A percentile compares a stretch with the other conserved stretches of the same genome.
phyloP scores from a whole-genome alignment of 305 asterid genomes.

The Nicotiana rustica region DNA sequence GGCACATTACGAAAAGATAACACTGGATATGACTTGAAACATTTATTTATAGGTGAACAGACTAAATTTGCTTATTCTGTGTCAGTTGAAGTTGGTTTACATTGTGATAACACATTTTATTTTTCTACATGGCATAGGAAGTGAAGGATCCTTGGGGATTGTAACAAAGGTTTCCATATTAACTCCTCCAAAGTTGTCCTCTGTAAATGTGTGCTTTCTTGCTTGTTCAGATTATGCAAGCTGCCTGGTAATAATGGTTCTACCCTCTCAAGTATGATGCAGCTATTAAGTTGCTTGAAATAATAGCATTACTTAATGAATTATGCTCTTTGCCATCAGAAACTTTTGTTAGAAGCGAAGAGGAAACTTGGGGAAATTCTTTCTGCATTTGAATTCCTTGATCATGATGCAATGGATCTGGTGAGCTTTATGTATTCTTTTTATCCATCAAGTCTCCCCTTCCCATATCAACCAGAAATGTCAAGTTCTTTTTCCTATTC shows the following conservation, averaged over 20 bases:
- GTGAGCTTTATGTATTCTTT: constrained; percentile 52
- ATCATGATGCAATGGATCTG: constrained; percentile 86
- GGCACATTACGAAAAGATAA: constrained; percentile 95
- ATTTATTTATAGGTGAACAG: constrained; percentile 87
- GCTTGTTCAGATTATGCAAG: constrained; percentile 88
- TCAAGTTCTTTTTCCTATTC: constrained; percentile 21
- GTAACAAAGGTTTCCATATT: constrained; percentile 94
- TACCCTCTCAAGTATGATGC: constrained; percentile 23
- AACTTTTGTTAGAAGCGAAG: constrained; percentile 82
- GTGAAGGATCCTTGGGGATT: constrained; percentile 98
- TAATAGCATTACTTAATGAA: not conserved
- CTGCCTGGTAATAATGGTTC: constrained; percentile 79
- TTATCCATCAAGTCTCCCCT: constrained; percentile 21
- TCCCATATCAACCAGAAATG: not conserved
- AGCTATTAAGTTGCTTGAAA: constrained; percentile 14
- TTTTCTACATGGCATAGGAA: constrained; percentile 60
- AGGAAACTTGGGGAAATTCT: constrained; percentile 95
- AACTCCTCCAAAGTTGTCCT: constrained; percentile 90
- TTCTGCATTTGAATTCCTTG: constrained; percentile 96
- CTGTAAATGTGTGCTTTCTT: constrained; percentile 91
- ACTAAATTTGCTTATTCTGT: constrained; percentile 37
- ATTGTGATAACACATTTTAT: constrained; percentile 32
- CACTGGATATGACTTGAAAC: constrained; percentile 98
- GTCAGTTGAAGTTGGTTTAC: constrained; percentile 34
- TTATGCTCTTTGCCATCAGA: constrained; percentile 52